Conservation (phyloP, 768 basidiomycete species). For the Kondoa subrosea region DNA sequence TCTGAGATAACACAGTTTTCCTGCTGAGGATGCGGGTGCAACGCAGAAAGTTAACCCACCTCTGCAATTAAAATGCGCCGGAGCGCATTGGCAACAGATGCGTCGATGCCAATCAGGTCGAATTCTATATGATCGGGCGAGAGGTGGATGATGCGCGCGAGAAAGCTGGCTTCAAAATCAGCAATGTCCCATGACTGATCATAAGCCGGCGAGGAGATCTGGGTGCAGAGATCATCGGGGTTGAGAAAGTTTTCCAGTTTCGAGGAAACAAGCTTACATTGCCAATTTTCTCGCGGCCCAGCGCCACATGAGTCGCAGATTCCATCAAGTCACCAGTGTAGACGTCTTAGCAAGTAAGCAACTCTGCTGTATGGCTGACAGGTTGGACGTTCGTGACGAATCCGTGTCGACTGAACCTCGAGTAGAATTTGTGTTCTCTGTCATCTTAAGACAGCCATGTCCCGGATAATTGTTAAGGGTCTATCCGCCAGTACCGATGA, state of each 20-base stretch:
- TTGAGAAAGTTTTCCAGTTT: too few relatives aligned
- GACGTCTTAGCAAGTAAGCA: too few relatives aligned
- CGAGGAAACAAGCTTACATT: too few relatives aligned
- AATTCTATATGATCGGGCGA: slow-evolving; percentile 78
- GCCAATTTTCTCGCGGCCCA: background rate
- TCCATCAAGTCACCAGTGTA: background rate
- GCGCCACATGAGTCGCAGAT: background rate
- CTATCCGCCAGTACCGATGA: background rate
- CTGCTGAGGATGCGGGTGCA: background rate
- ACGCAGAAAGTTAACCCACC: slow-evolving; percentile 37
- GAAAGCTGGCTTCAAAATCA: slow-evolving; percentile 42
- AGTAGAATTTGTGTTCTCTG: too few relatives aligned
- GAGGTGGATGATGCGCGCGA: slow-evolving; percentile 56
- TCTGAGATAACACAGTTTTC: slow-evolving; percentile 37
- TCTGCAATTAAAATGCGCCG: slow-evolving; percentile 85
- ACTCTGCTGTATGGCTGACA: too few relatives aligned
- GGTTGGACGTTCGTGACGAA: too few relatives aligned
- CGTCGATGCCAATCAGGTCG: slow-evolving; percentile 86
- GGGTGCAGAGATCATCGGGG: too few relatives aligned
- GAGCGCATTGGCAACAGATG: slow-evolving; percentile 87
- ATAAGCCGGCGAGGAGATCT: background rate
- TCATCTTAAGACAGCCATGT: background rate
- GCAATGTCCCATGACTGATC: slow-evolving; percentile 1
- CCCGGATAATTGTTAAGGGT: background rate
- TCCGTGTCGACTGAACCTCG: too few relatives aligned